These are phyloP conservation scores for Spinacia oleracea DNA, from an alignment of 179 eudicot genomes.

Conservation along the genomic window DNA sequence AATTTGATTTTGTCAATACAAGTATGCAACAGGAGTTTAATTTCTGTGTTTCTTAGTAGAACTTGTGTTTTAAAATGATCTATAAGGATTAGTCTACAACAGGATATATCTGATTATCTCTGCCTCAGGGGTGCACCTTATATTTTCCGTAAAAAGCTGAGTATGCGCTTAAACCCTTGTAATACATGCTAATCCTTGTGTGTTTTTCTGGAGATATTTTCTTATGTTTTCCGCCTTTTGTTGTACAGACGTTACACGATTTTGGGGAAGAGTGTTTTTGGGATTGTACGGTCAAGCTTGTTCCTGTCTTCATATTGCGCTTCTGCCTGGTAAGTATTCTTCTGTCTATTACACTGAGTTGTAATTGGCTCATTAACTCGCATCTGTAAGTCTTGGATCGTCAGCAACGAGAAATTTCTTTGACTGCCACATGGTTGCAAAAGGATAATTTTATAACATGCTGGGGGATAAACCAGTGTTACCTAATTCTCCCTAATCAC, in stretches of 20 bases:
- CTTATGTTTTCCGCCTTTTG: conserved; percentile 18
- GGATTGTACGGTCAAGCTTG: conserved; percentile 96
- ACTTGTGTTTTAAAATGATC: not conserved
- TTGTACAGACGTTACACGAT: conserved; percentile 68
- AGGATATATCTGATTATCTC: not conserved
- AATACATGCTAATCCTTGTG: not conserved
- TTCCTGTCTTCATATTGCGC: conserved; percentile 84
- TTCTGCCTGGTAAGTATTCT: conserved; percentile 83
- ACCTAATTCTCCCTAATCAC: too few species aligned
- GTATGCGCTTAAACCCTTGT: not conserved
- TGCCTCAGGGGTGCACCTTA: not conserved
- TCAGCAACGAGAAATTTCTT: not conserved
- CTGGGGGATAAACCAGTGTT: not conserved
- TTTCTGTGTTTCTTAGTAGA: not conserved
- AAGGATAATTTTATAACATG: not conserved
- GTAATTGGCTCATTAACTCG: not conserved
- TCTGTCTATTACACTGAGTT: conserved; percentile 7
- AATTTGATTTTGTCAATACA: not conserved
- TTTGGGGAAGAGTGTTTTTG: conserved; percentile 74
- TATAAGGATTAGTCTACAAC: not conserved
- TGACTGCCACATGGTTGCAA: not conserved
- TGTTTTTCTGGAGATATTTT: not conserved
- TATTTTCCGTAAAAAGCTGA: not conserved
- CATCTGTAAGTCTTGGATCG: not conserved
- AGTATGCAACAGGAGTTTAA: not conserved